phyloP scores from a whole-genome alignment of 2,329 filamentous ascomycete species.

The Colletotrichum cereale region DNA sequence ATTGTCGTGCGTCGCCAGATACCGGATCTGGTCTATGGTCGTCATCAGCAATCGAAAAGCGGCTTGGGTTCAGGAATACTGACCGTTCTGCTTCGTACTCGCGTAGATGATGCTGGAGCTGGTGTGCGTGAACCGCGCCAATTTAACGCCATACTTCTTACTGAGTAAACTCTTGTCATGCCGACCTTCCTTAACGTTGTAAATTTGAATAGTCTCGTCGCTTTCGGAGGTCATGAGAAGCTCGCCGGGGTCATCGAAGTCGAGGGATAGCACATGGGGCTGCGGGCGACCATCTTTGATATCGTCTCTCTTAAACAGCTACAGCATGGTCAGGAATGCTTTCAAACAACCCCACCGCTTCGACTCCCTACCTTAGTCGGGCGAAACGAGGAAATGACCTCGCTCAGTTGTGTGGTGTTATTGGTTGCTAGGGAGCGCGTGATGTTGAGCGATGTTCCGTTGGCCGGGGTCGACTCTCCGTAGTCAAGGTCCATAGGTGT shows the following conservation, averaged over 20 bases:
- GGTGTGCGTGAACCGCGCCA: slow-evolving; percentile 94
- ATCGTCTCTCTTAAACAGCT: slow-evolving; percentile 73
- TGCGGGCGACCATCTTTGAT: slow-evolving; percentile 64
- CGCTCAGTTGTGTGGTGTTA: slow-evolving; percentile 76
- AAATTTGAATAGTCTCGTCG: slow-evolving; percentile 96
- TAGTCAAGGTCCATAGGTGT: slow-evolving; percentile 70
- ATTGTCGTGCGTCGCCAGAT: slow-evolving; percentile 93
- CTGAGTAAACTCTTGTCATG: slow-evolving; percentile 90
- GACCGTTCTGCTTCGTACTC: slow-evolving; percentile 93
- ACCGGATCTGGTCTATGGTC: slow-evolving; percentile 68
- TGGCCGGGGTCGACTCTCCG: slow-evolving; percentile 55
- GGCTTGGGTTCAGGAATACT: slow-evolving; percentile 38
- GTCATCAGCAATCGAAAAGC: slow-evolving; percentile 8
- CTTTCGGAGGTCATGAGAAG: slow-evolving; percentile 91
- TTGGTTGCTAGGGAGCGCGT: slow-evolving; percentile 59
- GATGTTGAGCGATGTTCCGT: slow-evolving; percentile 62
- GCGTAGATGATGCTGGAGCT: slow-evolving; percentile 93
- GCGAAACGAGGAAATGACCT: slow-evolving; percentile 82
- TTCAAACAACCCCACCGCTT: neutral
- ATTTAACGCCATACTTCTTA: slow-evolving; percentile 96
- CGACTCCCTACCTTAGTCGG: slow-evolving; percentile 77
- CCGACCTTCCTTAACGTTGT: slow-evolving; percentile 91
- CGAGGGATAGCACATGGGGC: slow-evolving; percentile 85
- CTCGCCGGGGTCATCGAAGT: slow-evolving; percentile 96
- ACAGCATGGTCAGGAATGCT: slow-evolving; percentile 3